Conservation (phyloP, 2,329 filamentous ascomycete species). For the Epichloe sibirici region DNA sequence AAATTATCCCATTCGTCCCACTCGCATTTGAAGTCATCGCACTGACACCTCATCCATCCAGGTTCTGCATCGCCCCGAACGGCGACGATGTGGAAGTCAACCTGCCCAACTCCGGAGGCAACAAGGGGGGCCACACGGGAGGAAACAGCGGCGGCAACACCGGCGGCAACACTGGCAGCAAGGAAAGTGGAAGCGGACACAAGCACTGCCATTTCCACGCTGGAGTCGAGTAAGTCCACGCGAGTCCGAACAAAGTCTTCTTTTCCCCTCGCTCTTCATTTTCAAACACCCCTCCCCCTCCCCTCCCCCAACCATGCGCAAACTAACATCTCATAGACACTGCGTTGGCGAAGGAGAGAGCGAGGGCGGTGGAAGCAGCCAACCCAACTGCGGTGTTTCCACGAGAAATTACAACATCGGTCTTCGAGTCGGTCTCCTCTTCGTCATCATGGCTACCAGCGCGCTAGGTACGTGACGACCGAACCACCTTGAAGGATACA, state of each 20-base stretch:
- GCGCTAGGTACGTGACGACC: conserved; percentile 37
- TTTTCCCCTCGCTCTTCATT: not conserved
- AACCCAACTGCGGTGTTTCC: conserved; percentile 30
- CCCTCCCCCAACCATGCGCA: not conserved
- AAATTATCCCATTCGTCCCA: not conserved
- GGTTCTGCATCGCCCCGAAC: conserved; percentile 47
- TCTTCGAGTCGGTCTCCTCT: conserved; percentile 58
- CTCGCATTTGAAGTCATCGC: conserved; percentile 4
- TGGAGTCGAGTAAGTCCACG: conserved; percentile 51
- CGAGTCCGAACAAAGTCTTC: not conserved
- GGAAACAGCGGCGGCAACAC: conserved; percentile 3
- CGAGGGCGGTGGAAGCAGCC: conserved; percentile 15
- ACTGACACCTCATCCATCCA: conserved; percentile 16
- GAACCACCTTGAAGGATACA: not conserved
- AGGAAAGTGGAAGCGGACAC: conserved; percentile 6
- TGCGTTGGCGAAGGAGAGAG: conserved; percentile 40
- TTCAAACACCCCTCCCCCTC: not conserved
- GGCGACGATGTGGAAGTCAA: conserved; percentile 50
- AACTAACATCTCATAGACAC: conserved; percentile 27
- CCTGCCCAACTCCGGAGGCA: conserved; percentile 15
- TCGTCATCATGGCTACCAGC: conserved; percentile 58
- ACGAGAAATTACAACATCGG: conserved; percentile 51
- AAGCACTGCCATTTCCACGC: conserved; percentile 51
- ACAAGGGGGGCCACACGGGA: conserved; percentile 8
- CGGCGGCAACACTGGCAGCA: not conserved